Evolutionary conservation across 179 eudicot species (phyloP).

Genomic region (Beta macrorhiza): DNA sequence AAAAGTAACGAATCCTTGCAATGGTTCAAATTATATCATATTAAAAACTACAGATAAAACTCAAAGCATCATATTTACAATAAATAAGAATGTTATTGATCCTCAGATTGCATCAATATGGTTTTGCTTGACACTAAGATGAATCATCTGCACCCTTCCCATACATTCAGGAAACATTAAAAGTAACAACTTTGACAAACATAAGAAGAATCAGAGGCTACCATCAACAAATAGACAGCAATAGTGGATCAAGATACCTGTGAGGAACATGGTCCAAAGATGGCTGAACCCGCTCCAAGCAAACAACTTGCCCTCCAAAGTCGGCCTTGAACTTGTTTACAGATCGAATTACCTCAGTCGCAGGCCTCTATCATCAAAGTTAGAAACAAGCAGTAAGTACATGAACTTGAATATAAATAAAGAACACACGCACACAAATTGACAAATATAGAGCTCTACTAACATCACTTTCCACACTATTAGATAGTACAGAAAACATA

Average conservation of each 20-base stretch:
- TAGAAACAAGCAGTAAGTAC: conserved; percentile 14
- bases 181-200: not conserved
- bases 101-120: not conserved
- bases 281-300: conserved; percentile 93
- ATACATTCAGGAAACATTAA: not conserved
- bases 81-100: not conserved
- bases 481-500: not conserved
- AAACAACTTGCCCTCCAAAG: conserved; percentile 85
- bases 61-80: not conserved
- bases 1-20: too few species aligned
- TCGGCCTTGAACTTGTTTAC: conserved; percentile 90
- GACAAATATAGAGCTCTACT: not conserved
- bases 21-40: not conserved
- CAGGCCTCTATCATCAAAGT: conserved; percentile 61
- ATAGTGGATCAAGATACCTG: conserved; percentile 45
- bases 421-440: not conserved
- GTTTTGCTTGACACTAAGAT: not conserved
- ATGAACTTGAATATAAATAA: not conserved
- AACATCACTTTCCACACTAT: not conserved
- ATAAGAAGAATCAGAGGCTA: not conserved
- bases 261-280: conserved; percentile 97
- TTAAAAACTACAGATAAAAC: not conserved
- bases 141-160: not conserved
- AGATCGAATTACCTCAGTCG: conserved; percentile 70
- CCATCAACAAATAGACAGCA: not conserved